Evolutionary conservation across 176 grass and related monocot species (phyloP), one percentile per base, ranked within the genome.

Genomic region (Tuctoria greenei): DNA sequence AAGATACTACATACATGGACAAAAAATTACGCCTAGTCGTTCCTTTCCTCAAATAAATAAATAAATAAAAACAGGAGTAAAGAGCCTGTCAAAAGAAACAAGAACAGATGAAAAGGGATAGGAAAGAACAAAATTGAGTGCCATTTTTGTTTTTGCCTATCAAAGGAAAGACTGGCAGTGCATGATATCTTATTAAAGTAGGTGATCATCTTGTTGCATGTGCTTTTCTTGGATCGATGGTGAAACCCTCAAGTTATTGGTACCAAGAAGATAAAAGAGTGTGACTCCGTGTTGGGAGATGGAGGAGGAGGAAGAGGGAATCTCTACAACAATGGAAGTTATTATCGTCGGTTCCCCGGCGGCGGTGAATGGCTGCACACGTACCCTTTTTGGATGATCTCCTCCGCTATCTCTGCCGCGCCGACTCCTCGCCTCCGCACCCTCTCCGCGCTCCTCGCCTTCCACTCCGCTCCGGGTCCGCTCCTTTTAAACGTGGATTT

Each of bases 221-320:
- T 83, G 61, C 21, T 18, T 83, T 88, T 85, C 86, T 89, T 83
- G 83, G 79, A 86, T 89, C 86, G 77, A 86, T 88, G 44, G 73
- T 56, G 38, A 18, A 20, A 43, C 61, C 20, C 25, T 63, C 79
- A 52, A 52, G 60, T 88, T 79, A 88, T 88, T 67, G 57, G 57
- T 49, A 92, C 75, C 50, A 52, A 81, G 46, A 71, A 82, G 49
- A 39, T 80, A 73, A 77, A 81, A 74, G 62, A 27, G 41, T 38
- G 70, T 70, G 70, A 88, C 43, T 61, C 36, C 10, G 1, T 44
- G 38, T 15, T 39, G 24, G n/a, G 4, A 28, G 57, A 18, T 46
- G 71, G 49, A 41, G 31, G 31, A 3, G 43, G 10, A 13, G 17
- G 50, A 31, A 25, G 37, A 36, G 55, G 40, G 55, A 23, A 58